Evolutionary conservation across 306 rosid genomes (phyloP), one percentile per base, ranked within the genome.

Genomic region (Rosa rugosa): DNA sequence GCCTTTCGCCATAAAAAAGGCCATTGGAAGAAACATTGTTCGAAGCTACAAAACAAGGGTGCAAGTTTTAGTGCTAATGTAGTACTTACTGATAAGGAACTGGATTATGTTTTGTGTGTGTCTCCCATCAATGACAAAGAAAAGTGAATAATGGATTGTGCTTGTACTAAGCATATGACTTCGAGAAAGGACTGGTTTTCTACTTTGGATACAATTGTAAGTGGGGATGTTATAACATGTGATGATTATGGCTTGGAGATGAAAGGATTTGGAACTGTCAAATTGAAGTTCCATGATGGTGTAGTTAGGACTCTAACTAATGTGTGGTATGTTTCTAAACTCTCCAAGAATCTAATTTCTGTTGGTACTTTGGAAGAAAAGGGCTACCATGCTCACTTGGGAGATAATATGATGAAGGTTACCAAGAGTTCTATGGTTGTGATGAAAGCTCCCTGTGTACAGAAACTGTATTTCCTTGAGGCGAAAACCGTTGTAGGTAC

Each of bases 61-160:
- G 11, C 1, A 54, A n/a, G 3, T 1, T 8, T 36, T 6, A 53
- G 0, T 53, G 50, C 50, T 36, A 73, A 53, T 73, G 36, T 53
- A 8, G 66, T 22, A 71, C 2, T 13, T 14, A 17, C 0, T 14
- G 60, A 71, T 20, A 17, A 47, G 27, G 44, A 71, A 4, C 18
- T 2, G 46, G 22, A 71, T 25, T 14, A 25, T 71, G 74, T 2
- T 11, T 3, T 70, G 66, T 78, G 88, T 49, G 90, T 92, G 56
- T 91, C 97, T 71, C 97, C 94, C 90, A 88, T 80, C 41, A 80
- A 76, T 42, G 84, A 81, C 27, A 50, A 49, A 25, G 51, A 42
- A 14, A 11, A 11, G 5, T 63, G 72, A 63, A 20, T 64, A 4
- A n/a, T 76, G 62, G 69, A 74, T 14, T 8, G 11, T 22, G 16